These are phyloP conservation scores for Syncephalis plumigaleata DNA, from an alignment of 371 early-diverging fungal genomes.

Conservation along the genomic window DNA sequence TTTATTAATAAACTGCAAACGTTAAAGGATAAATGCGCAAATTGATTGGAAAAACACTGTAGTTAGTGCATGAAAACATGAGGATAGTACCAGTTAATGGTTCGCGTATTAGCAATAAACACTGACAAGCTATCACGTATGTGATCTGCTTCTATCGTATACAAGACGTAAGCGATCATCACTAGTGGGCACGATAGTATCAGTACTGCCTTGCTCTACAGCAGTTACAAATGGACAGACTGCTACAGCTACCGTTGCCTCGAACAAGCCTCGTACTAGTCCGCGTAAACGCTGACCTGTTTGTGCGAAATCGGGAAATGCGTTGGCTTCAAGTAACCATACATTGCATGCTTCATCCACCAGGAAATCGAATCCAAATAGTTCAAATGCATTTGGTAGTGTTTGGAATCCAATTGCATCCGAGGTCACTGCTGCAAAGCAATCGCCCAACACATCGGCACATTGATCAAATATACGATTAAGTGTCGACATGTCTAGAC, in stretches of 20 bases:
- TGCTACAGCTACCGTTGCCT: conserved; percentile 24
- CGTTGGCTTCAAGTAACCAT: conserved; percentile 47
- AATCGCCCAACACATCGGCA: conserved; percentile 27
- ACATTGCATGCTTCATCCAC: conserved; percentile 31
- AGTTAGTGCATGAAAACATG: too few species aligned
- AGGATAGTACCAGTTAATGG: too few species aligned
- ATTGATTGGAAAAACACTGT: too few species aligned
- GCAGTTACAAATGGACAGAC: conserved; percentile 21
- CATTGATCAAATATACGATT: conserved; percentile 33
- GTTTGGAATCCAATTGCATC: conserved; percentile 51
- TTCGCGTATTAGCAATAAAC: too few species aligned
- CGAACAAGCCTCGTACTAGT: conserved; percentile 38
- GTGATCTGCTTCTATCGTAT: too few species aligned
- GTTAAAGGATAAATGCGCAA: too few species aligned
- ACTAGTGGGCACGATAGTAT: neutral
- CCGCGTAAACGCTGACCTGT: conserved; percentile 34
- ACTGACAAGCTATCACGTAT: too few species aligned
- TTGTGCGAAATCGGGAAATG: conserved; percentile 61
- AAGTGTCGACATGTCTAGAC: conserved; percentile 11
- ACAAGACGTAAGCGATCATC: too few species aligned
- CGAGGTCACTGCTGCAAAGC: conserved; percentile 36
- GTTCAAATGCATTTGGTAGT: conserved; percentile 43
- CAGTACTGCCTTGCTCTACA: neutral
- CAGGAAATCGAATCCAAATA: conserved; percentile 54
- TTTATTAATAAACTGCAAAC: too few species aligned